A percentile compares a stretch with the other conserved stretches of the same genome.
phyloP scores from a whole-genome alignment of 176 grass and related monocot species.

The Rhynchospora pubera region DNA sequence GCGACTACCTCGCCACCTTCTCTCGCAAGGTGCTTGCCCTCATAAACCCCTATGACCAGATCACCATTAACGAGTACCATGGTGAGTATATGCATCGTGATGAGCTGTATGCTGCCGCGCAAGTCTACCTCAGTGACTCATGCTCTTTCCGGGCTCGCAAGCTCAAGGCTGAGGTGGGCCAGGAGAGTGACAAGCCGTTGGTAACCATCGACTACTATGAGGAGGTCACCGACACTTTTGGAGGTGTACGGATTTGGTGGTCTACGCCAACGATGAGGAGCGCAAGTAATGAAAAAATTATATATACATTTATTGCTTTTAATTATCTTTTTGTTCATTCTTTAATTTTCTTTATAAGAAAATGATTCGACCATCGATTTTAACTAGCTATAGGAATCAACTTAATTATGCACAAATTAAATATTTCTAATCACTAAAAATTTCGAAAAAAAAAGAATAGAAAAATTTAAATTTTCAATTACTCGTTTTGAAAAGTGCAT shows the following conservation, averaged over 20 bases:
- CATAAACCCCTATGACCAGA: constrained; percentile 41
- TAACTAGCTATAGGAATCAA: too few relatives aligned
- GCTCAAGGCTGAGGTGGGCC: constrained; percentile 49
- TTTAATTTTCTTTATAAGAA: too few relatives aligned
- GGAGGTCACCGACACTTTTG: constrained; percentile 50
- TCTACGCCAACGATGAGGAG: not conserved
- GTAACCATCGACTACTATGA: constrained; percentile 52
- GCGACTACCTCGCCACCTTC: not conserved
- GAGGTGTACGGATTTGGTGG: constrained; percentile 44
- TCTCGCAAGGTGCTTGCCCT: constrained; percentile 7
- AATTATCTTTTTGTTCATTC: too few relatives aligned
- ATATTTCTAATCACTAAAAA: too few relatives aligned
- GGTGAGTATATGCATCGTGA: constrained; percentile 29
- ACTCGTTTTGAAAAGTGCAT: too few relatives aligned
- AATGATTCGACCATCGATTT: too few relatives aligned
- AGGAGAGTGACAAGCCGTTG: constrained; percentile 29
- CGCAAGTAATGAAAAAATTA: not conserved
- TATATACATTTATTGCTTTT: too few relatives aligned
- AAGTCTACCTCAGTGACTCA: constrained; percentile 50
- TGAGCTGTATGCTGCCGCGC: constrained; percentile 30
- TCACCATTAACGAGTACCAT: constrained; percentile 46
- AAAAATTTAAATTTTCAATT: too few relatives aligned
- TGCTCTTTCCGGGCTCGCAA: constrained; percentile 28
- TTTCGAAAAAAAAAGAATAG: too few relatives aligned
- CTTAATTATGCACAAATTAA: too few relatives aligned